phyloP scores from a whole-genome alignment of 192 early-diverging fungal species.

The Geranomyces variabilis region DNA sequence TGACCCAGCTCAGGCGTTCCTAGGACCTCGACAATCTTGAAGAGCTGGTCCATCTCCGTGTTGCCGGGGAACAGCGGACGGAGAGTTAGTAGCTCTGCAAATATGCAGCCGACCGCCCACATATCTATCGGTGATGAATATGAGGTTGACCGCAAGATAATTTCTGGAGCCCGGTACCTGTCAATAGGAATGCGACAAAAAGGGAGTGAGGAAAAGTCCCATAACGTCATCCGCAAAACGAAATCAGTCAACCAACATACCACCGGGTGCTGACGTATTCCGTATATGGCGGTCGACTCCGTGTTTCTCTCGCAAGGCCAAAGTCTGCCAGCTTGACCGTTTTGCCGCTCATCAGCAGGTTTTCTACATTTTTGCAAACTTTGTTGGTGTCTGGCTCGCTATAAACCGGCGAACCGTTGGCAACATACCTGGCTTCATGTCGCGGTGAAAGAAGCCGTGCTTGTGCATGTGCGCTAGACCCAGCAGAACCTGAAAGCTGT shows the following conservation, averaged over 20 bases:
- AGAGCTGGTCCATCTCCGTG: slow-evolving; percentile 92
- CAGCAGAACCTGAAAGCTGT: slow-evolving; percentile 81
- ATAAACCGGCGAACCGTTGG: too few species aligned
- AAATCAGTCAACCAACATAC: slow-evolving; percentile 55
- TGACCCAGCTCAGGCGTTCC: slow-evolving; percentile 67
- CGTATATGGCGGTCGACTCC: slow-evolving; percentile 88
- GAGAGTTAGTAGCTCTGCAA: slow-evolving; percentile 86
- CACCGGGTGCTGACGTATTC: slow-evolving; percentile 98
- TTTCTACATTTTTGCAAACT: slow-evolving; percentile 58
- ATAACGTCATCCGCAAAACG: too few species aligned
- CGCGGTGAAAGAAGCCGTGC: slow-evolving; percentile 92
- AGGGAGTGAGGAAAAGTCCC: too few species aligned
- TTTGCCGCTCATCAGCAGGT: slow-evolving; percentile 73
- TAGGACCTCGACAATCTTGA: slow-evolving; percentile 78
- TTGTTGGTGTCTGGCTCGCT: too few species aligned
- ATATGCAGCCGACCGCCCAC: slow-evolving; percentile 93
- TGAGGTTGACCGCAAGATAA: slow-evolving; percentile 75
- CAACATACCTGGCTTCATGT: slow-evolving; percentile 82
- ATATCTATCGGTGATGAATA: slow-evolving; percentile 95
- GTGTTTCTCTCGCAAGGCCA: slow-evolving; percentile 89
- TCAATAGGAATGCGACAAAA: neutral
- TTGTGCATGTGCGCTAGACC: slow-evolving; percentile 91
- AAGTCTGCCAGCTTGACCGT: slow-evolving; percentile 92
- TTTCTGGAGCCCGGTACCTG: slow-evolving; percentile 95
- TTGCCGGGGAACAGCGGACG: slow-evolving; percentile 92